These are phyloP conservation scores for Xylogone sp. DNA, from an alignment of 2,329 filamentous ascomycete species.

Conservation along the genomic window DNA sequence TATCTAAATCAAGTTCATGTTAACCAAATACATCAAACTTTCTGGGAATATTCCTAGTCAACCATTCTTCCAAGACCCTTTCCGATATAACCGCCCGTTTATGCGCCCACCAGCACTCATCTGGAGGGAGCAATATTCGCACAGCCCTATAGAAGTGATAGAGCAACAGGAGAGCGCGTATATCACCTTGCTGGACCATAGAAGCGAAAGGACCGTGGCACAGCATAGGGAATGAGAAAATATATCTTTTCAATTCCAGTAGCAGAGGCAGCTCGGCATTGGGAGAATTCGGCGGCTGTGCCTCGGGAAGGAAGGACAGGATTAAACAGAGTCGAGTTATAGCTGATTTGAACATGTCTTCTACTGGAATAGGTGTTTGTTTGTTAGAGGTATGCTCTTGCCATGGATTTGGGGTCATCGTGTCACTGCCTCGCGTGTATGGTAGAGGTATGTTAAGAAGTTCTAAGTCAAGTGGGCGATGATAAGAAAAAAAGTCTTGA, in stretches of 20 bases:
- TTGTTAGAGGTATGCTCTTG: background rate
- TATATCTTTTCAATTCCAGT: slow-evolving; percentile 7
- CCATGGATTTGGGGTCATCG: background rate
- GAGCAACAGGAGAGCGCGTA: slow-evolving; percentile 9
- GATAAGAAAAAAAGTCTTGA: background rate
- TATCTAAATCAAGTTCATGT: no score
- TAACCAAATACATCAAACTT: no score
- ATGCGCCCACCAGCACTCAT: slow-evolving; percentile 12
- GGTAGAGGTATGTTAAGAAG: background rate
- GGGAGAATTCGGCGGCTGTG: background rate
- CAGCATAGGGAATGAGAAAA: slow-evolving; percentile 10
- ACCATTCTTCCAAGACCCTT: slow-evolving; percentile 1
- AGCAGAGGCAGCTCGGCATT: background rate
- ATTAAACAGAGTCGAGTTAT: slow-evolving; percentile 7
- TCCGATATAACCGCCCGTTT: slow-evolving; percentile 7
- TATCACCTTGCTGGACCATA: slow-evolving; percentile 6
- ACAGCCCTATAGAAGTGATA: slow-evolving; percentile 16
- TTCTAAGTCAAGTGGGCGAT: background rate
- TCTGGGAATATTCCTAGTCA: background rate
- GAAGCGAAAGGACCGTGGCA: slow-evolving; percentile 10
- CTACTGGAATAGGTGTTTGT: background rate
- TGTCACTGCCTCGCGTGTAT: background rate
- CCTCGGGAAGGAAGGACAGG: slow-evolving; percentile 7
- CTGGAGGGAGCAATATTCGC: slow-evolving; percentile 4
- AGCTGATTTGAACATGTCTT: background rate